Evolutionary conservation across 164 flowering plant genomes (phyloP).

Genomic region (Umbilicus rupestris): DNA sequence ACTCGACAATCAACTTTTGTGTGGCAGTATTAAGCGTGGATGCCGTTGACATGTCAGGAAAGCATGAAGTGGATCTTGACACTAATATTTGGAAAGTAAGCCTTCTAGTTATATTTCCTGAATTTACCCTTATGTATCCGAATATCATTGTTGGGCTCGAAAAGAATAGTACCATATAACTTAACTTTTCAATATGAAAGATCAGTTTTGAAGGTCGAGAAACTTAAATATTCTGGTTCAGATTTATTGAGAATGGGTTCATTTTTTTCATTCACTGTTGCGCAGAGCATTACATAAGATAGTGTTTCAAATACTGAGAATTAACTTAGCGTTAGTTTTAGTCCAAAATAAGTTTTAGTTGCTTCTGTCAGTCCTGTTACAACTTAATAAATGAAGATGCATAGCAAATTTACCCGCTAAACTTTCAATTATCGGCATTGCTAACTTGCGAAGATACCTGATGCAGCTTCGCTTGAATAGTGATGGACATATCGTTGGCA

Average conservation of each 20-base stretch:
- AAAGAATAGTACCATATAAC: too few relatives aligned
- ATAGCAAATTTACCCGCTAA: background rate
- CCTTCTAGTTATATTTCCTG: background rate
- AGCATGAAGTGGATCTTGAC: slow-evolving; percentile 99
- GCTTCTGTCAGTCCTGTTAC: background rate
- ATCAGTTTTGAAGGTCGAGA: background rate
- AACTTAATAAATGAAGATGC: background rate
- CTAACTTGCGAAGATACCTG: slow-evolving; percentile 11
- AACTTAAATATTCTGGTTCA: background rate
- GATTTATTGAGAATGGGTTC: too few relatives aligned
- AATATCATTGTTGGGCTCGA: slow-evolving; percentile 2
- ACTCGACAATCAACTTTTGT: background rate
- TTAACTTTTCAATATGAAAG: background rate
- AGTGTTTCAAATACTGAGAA: too few relatives aligned
- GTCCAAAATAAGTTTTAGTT: background rate
- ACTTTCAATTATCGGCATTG: background rate
- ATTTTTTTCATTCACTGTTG: too few relatives aligned
- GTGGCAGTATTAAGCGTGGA: slow-evolving; percentile 86
- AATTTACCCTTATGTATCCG: background rate
- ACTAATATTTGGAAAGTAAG: slow-evolving; percentile 97
- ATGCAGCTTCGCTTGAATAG: slow-evolving; percentile 81
- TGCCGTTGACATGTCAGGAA: slow-evolving; percentile 98
- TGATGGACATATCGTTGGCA: slow-evolving; percentile 76
- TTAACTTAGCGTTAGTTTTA: background rate
- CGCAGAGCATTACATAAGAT: too few relatives aligned